Conservation (phyloP, 192 early-diverging fungal species). For the Coemansia sp. region DNA sequence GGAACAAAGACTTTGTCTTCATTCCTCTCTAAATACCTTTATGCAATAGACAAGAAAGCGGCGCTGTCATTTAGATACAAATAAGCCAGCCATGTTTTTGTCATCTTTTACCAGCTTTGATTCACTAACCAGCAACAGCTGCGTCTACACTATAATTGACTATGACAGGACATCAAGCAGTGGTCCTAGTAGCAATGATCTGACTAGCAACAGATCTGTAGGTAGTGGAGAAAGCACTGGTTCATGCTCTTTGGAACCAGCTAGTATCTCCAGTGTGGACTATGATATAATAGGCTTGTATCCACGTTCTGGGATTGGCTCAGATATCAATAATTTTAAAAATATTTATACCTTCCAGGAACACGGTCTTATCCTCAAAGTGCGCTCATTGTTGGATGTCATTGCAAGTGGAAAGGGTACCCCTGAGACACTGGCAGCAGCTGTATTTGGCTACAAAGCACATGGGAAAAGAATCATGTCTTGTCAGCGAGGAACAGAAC, state of each 20-base stretch:
- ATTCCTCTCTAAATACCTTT: too few relatives aligned
- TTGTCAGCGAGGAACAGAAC: constrained; percentile 8
- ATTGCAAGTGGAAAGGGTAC: background rate
- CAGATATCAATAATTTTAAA: background rate
- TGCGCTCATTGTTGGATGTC: constrained; percentile 3
- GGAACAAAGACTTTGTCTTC: too few relatives aligned
- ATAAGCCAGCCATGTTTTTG: background rate
- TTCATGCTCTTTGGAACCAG: background rate
- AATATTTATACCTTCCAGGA: background rate
- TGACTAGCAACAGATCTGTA: background rate
- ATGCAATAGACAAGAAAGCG: background rate
- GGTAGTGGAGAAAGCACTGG: background rate
- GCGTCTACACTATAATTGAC: background rate
- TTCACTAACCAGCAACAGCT: background rate
- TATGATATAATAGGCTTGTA: background rate
- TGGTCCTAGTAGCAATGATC: background rate
- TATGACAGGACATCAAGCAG: background rate
- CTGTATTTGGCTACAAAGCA: background rate
- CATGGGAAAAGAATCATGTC: too few relatives aligned
- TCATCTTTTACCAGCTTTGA: background rate
- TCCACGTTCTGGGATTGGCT: background rate
- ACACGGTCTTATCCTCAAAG: background rate
- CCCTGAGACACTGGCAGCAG: background rate
- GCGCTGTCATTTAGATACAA: background rate
- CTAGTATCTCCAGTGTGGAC: background rate